Evolutionary conservation across 768 basidiomycete species (phyloP), one percentile per base, ranked within the genome.

Genomic region (Russula earlei): DNA sequence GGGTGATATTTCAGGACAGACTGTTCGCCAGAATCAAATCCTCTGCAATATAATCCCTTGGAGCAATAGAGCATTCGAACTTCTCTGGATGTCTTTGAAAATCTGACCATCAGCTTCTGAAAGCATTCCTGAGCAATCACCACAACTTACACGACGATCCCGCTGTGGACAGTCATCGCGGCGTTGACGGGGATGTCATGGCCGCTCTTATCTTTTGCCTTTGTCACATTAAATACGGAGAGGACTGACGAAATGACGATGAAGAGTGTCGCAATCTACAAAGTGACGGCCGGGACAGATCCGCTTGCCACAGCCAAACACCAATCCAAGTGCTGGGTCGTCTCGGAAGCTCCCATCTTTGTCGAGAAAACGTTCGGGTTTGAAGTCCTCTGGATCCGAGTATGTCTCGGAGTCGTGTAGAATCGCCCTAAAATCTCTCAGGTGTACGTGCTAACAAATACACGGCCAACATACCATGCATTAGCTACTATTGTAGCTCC

Each of bases 351-450:
- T 31, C 19, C 55, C 54, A 19, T 64, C 60, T 5, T 37, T 3
- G 8, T 52, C 46, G 2, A 64, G 43, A 31, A 49, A 81, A 41
- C 79, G 69, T 58, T 79, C 77, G 19, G 79, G 79, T 24, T 71
- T 67, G 70, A 78, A 79, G 34, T 62, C 62, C 47, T 49, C 48
- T 25, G 48, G 48, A 0, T 49, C 48, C 4, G 48, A 36, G 48
- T 49, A 49, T 15, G 17, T 74, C 72, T 2, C 65, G 22, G 71
- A 68, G 65, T 81, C 79, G 62, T 77, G 77, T 5, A 77, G 17
- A 9, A 65, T 58, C 22, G 49, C 60, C 64, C 64, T 65, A 41
- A 25, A 27, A 25, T 9, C 31, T 31, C 11, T 24, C 22, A 41
- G 20, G 29, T 15, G 4, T 4, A 19, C 24, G 4, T n/a, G n/a